phyloP scores from a whole-genome alignment of 805 yeast species.

The Metschnikowia anglica region DNA sequence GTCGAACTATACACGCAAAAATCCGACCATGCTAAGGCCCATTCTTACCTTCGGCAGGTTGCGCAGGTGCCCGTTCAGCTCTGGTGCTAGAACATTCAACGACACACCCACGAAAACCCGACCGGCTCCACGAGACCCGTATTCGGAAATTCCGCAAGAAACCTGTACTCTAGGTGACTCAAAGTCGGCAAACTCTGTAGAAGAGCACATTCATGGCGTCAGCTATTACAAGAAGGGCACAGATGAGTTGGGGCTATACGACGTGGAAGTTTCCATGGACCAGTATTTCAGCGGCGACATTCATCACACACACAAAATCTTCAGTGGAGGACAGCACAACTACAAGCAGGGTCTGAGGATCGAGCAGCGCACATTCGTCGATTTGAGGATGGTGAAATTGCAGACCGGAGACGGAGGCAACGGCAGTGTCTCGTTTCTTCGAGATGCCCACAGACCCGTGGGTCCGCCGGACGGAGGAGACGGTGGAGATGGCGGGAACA shows the following conservation, averaged over 20 bases:
- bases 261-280: slow-evolving; percentile 22
- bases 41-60: background rate
- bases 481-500: slow-evolving; percentile 91
- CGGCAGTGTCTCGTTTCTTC: slow-evolving; percentile 80
- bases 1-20: background rate
- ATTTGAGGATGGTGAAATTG: slow-evolving; percentile 60
- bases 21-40: background rate
- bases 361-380: slow-evolving; percentile 41
- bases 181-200: background rate
- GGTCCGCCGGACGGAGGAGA: slow-evolving; percentile 99
- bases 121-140: slow-evolving; percentile 10
- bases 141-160: slow-evolving; percentile 12
- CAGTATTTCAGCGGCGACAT: slow-evolving; percentile 43
- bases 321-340: slow-evolving; percentile 30
- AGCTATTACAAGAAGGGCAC: slow-evolving; percentile 8
- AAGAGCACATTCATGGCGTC: slow-evolving; percentile 11
- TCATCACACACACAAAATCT: slow-evolving; percentile 40
- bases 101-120: background rate
- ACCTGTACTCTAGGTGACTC: slow-evolving; percentile 6
- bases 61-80: slow-evolving; percentile 8
- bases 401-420: slow-evolving; percentile 85
- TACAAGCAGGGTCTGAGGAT: slow-evolving; percentile 32
- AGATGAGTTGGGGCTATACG: slow-evolving; percentile 15
- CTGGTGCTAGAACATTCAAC: slow-evolving; percentile 1
- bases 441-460: slow-evolving; percentile 78